phyloP scores from a whole-genome alignment of 2,329 filamentous ascomycete genomes.

The Scedosporium aurantiacum region DNA sequence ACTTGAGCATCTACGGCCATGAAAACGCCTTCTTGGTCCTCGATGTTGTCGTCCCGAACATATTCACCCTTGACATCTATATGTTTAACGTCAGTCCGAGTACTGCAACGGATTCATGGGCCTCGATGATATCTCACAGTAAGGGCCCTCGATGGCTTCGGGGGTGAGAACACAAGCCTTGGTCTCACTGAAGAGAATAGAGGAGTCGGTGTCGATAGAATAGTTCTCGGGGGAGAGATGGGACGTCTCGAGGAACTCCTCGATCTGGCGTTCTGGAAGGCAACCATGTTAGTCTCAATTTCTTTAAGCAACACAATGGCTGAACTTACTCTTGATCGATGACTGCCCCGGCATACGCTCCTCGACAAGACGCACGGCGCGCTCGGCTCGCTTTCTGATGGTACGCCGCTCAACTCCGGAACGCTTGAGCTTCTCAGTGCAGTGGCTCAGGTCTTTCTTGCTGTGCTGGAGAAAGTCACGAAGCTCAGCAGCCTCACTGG shows the following conservation, averaged over 20 bases:
- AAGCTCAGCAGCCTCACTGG: constrained; percentile 34
- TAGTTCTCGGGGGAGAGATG: constrained; percentile 21
- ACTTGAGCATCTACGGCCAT: constrained; percentile 31
- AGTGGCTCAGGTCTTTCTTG: constrained; percentile 33
- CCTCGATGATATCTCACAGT: constrained; percentile 17
- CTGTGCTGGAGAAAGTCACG: constrained; percentile 31
- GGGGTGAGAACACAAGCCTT: constrained; percentile 36
- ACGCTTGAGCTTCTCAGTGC: constrained; percentile 31
- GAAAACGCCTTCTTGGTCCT: constrained; percentile 27
- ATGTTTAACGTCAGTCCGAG: background rate
- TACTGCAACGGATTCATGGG: background rate
- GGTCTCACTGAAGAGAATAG: constrained; percentile 23
- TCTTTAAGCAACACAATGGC: background rate
- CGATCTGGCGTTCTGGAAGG: background rate
- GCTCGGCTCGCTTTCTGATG: constrained; percentile 29
- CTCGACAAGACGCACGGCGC: constrained; percentile 14
- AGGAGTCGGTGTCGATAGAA: constrained; percentile 16
- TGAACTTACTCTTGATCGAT: constrained; percentile 10
- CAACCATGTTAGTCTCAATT: too few relatives aligned
- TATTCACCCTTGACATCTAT: constrained; percentile 25
- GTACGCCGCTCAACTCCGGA: constrained; percentile 32
- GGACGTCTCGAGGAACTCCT: background rate
- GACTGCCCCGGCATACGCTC: background rate
- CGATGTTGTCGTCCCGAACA: constrained; percentile 27
- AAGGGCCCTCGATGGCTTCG: constrained; percentile 39